phyloP scores from a whole-genome alignment of 2,329 filamentous ascomycete species.

The Ophiocordyceps camponoti-saundersi region DNA sequence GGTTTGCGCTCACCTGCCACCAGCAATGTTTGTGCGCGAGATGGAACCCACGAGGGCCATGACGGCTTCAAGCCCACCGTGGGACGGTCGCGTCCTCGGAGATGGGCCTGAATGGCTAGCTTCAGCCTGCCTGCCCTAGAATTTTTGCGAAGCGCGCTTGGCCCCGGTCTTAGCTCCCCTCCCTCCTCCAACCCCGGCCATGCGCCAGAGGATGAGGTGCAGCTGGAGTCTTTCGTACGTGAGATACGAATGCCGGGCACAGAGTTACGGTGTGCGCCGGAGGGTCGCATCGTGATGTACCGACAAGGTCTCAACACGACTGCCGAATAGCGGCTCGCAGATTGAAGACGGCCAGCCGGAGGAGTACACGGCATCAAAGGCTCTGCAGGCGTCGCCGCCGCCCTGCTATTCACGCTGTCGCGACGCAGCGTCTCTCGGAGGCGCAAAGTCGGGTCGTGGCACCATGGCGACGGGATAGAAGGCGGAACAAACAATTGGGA shows the following conservation, averaged over 20 bases:
- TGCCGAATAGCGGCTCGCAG: not conserved
- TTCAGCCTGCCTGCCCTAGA: not conserved
- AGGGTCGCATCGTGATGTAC: not conserved
- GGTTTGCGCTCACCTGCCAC: too few relatives aligned
- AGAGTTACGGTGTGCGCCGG: slow-evolving; percentile 2
- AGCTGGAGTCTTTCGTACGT: not conserved
- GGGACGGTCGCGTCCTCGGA: not conserved
- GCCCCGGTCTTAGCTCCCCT: not conserved
- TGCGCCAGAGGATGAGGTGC: slow-evolving; percentile 1
- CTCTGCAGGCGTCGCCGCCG: too few relatives aligned
- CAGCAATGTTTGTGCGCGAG: not conserved
- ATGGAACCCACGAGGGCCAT: not conserved
- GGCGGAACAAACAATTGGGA: not conserved
- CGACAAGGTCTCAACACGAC: not conserved
- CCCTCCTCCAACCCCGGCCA: not conserved
- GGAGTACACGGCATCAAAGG: too few relatives aligned
- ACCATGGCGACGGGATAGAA: not conserved
- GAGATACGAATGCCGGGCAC: slow-evolving; percentile 1
- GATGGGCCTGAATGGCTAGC: not conserved
- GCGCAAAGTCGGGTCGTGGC: not conserved
- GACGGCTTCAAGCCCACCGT: not conserved
- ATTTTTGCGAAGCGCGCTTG: not conserved
- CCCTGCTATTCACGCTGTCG: too few relatives aligned
- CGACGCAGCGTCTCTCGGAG: too few relatives aligned
- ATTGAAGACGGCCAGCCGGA: not conserved